A percentile compares a stretch with the other conserved stretches of the same genome.
These are phyloP conservation scores for Beauveria sp. DNA, from an alignment of 2,329 filamentous ascomycete genomes.

Conservation along the genomic window DNA sequence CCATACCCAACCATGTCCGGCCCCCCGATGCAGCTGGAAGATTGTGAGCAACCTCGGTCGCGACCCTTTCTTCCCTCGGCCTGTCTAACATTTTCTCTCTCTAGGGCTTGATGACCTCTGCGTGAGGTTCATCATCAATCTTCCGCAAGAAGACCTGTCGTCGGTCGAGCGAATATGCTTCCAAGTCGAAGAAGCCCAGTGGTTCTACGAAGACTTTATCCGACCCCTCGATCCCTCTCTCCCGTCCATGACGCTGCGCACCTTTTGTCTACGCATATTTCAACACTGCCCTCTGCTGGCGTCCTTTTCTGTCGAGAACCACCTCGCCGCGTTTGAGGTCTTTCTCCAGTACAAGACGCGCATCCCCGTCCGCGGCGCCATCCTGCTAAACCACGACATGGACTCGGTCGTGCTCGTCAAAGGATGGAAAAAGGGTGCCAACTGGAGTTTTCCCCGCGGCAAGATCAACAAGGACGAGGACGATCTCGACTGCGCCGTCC, in stretches of 20 bases:
- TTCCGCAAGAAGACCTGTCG: constrained; percentile 82
- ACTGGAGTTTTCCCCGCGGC: constrained; percentile 92
- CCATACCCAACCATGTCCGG: constrained; percentile 57
- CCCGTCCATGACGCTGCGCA: constrained; percentile 76
- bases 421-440: constrained; percentile 94
- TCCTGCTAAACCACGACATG: constrained; percentile 90
- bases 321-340: constrained; percentile 78
- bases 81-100: constrained; percentile 10
- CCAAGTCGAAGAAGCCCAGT: constrained; percentile 98
- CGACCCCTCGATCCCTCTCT: constrained; percentile 78
- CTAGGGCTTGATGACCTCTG: constrained; percentile 93
- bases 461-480: constrained; percentile 98
- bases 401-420: constrained; percentile 89
- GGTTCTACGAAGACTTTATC: constrained; percentile 99
- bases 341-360: constrained; percentile 93
- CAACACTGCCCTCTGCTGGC: constrained; percentile 87
- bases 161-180: constrained; percentile 94
- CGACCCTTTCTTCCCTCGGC: background rate
- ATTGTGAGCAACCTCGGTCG: constrained; percentile 52
- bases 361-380: constrained; percentile 88
- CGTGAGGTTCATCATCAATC: constrained; percentile 96
- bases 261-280: constrained; percentile 86
- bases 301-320: constrained; percentile 68
- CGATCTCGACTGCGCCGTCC: constrained; percentile 85
- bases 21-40: constrained; percentile 78